Base-by-base conservation (phyloP, 2,329 filamentous ascomycete species). In the Camptophora hylomeconis region DNA sequence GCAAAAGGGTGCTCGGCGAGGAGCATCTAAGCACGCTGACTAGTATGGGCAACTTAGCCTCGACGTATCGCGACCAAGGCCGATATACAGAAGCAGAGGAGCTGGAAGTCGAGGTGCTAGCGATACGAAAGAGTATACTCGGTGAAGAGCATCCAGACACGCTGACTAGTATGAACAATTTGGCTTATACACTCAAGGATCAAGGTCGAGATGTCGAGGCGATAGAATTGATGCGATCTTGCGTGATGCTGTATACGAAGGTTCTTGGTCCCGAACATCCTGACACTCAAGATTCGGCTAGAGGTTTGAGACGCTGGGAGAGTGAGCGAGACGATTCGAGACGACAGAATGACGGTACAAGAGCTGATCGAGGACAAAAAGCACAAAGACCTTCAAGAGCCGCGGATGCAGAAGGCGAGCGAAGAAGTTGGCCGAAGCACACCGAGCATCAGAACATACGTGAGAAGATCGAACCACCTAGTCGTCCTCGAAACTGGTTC, bases 91-190 rank as follows among this genome's bases (percentile, higher is more conserved):
- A 49, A 29, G 50, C 51, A 2, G 46, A 48, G 30, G 28, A 38
- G 20, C 36, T 51, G 10, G 26, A 15, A 5, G 12, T 28, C 14
- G 29, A 32, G 11, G 36, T 30, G 10, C 30, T 37, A 28, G 17
- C 21, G 36, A 39, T 34, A 38, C 35, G 35, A 17, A 32, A 29
- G 30, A 36, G 30, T 28, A 31, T 28, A 30, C 35, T 43, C 5
- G 35, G 32, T 4, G n/a, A 11, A 2, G 35, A 38, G 2, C 35
- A 44, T 30, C 26, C 25, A n/a, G 17, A 33, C 20, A 33, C 40
- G 10, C 19, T 45, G 24, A 25, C 17, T 16, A 27, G 20, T 79
- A 48, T 37, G 31, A 20, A 18, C 26, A 37, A 31, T 23, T 32
- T 35, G 8, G 31, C 31, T n/a, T 30, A 20, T 6, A 24, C 24